Evolutionary conservation across 2,329 filamentous ascomycete genomes (phyloP), one percentile per base, ranked within the genome.

Genomic region (Calonectria henricotiae): DNA sequence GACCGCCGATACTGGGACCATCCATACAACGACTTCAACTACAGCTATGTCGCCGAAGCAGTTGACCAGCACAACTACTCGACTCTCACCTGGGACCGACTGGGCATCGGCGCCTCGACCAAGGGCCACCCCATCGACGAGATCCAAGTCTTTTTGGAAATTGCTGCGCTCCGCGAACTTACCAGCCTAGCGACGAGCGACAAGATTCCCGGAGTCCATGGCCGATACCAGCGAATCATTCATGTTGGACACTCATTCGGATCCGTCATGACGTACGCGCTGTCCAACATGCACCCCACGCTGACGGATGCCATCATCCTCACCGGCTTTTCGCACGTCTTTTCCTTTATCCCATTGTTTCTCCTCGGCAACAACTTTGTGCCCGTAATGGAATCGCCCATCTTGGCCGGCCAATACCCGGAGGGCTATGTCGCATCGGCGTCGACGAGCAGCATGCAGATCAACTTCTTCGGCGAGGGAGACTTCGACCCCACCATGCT

Each of bases 211-310:
- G 80, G 82, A 23, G 78, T 88, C n/a, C 77, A 77, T 32, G 73
- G 79, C 55, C 72, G 72, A 23, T 84, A 81, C 73, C 68, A 76
- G 51, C 85, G 87, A 75, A 81, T 89, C 27, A 82, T 90, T 9
- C 90, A 92, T 77, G 84, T 91, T 17, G 91, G 90, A 13, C 90
- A 93, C 82, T 90, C 88, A 0, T 92, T 90, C 74, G 91, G 91
- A 37, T 90, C 89, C 0, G 80, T 86, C 6, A 87, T 89, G 74
- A 87, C 86, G 2, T 91, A 89, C 79, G 85, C 81, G 58, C 83
- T 92, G 23, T 86, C 87, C 8, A 84, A 84, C 55, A 77, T 82
- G 68, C 82, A 89, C 74, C 89, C 89, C 1, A 76, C 84, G 65
- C 81, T 88, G 67, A 89, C 87, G 43, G 86, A 92, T 71, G 89